These are phyloP conservation scores for Cutaneotrichosporon sp. DNA, from an alignment of 1,284 basidiomycete species.

Conservation along the genomic window DNA sequence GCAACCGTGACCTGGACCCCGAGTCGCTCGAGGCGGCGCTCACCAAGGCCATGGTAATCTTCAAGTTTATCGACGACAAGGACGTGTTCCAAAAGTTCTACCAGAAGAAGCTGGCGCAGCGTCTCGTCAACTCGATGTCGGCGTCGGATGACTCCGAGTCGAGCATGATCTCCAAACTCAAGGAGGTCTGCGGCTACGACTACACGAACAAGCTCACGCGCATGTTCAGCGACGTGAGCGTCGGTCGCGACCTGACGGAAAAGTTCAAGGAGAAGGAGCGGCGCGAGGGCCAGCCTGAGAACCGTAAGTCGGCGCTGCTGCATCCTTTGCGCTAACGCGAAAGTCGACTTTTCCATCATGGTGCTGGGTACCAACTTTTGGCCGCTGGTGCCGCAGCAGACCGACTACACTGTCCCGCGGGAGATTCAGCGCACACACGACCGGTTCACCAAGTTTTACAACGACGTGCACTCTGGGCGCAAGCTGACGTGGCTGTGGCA, in stretches of 20 bases:
- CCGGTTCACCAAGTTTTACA: slow-evolving; percentile 89
- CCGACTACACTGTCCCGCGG: slow-evolving; percentile 82
- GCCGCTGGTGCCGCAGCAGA: slow-evolving; percentile 77
- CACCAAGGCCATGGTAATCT: slow-evolving; percentile 90
- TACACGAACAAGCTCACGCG: slow-evolving; percentile 96
- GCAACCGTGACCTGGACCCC: slow-evolving; percentile 84
- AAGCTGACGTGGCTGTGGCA: slow-evolving; percentile 98
- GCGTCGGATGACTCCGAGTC: slow-evolving; percentile 96
- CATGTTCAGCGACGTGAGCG: slow-evolving; percentile 98
- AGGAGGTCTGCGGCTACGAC: slow-evolving; percentile 97
- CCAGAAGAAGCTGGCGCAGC: slow-evolving; percentile 90
- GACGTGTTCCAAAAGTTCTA: slow-evolving; percentile 99
- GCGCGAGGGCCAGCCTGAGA: slow-evolving; percentile 58
- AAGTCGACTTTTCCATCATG: slow-evolving; percentile 84
- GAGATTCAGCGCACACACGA: slow-evolving; percentile 85
- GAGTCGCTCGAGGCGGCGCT: slow-evolving; percentile 87
- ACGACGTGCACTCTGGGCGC: slow-evolving; percentile 67
- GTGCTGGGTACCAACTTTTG: slow-evolving; percentile 95
- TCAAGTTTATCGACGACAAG: slow-evolving; percentile 99
- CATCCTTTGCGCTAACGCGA: not conserved
- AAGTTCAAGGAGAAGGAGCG: slow-evolving; percentile 93
- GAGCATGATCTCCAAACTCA: slow-evolving; percentile 97
- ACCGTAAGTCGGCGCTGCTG: slow-evolving; percentile 24
- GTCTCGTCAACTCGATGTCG: slow-evolving; percentile 85
- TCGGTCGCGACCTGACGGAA: slow-evolving; percentile 93